Evolutionary conservation across 495 filamentous ascomycete genomes (phyloP).

Genomic region (Penicillium parvum): DNA sequence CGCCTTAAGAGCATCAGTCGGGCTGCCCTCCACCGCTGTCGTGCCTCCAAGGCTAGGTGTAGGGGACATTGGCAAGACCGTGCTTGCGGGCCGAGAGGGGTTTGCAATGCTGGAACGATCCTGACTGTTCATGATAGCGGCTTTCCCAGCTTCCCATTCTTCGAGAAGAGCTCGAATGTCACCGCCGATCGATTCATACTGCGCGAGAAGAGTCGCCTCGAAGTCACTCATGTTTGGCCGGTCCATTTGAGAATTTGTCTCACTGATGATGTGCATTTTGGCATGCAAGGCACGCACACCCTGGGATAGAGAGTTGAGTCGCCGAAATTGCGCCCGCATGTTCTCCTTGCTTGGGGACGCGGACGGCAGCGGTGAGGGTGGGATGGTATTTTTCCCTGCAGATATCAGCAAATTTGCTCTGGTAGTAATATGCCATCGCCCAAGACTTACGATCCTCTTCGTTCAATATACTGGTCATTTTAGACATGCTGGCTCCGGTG

Average conservation of each 20-base stretch:
- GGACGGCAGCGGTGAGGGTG: slow-evolving; percentile 62
- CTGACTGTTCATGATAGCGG: slow-evolving; percentile 67
- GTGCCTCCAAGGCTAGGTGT: slow-evolving; percentile 74
- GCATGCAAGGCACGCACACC: slow-evolving; percentile 91
- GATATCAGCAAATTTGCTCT: slow-evolving; percentile 22
- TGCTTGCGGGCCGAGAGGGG: slow-evolving; percentile 63
- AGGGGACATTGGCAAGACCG: slow-evolving; percentile 71
- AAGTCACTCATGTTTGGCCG: slow-evolving; percentile 64
- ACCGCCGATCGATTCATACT: slow-evolving; percentile 90
- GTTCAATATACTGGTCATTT: slow-evolving; percentile 64
- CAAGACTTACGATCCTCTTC: slow-evolving; percentile 74
- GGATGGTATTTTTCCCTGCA: slow-evolving; percentile 47
- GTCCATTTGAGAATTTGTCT: slow-evolving; percentile 72
- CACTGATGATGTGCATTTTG: slow-evolving; percentile 86
- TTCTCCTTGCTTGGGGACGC: slow-evolving; percentile 72
- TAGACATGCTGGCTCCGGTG: slow-evolving; percentile 49
- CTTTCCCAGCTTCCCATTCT: slow-evolving; percentile 87
- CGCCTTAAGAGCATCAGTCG: slow-evolving; percentile 68
- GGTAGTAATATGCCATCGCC: background rate
- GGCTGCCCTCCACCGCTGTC: slow-evolving; percentile 80
- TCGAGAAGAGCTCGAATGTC: slow-evolving; percentile 79
- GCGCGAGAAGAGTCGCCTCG: slow-evolving; percentile 69
- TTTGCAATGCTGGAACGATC: slow-evolving; percentile 51
- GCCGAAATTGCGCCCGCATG: slow-evolving; percentile 77
- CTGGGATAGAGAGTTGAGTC: slow-evolving; percentile 80